Percentiles rank a stretch among this genome's conserved stretches.
Conservation (phyloP, 2,329 filamentous ascomycete genomes). For the Alternaria tenuissima region DNA sequence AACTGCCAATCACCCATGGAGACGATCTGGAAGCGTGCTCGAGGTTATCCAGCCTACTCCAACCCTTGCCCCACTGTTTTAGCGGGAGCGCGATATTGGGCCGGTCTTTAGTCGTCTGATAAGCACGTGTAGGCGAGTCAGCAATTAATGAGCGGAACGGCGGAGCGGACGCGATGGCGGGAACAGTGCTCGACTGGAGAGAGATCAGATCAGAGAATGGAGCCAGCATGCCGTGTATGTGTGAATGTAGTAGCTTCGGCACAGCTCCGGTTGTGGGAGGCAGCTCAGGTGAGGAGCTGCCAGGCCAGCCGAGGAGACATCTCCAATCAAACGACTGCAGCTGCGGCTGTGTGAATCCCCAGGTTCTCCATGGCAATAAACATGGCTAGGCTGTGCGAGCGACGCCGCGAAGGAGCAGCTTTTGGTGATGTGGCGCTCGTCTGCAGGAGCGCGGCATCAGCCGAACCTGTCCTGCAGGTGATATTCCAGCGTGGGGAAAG, state of each 20-base stretch:
- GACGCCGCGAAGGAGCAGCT: slow-evolving; percentile 28
- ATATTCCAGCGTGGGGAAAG: slow-evolving; percentile 14
- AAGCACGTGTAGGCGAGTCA: slow-evolving; percentile 44
- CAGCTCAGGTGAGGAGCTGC: slow-evolving; percentile 37
- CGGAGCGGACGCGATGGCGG: slow-evolving; percentile 15
- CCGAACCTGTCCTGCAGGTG: slow-evolving; percentile 23
- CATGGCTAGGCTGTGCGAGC: slow-evolving; percentile 15
- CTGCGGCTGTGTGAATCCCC: slow-evolving; percentile 26
- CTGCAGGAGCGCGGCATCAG: slow-evolving; percentile 31
- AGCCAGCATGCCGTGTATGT: slow-evolving; percentile 21
- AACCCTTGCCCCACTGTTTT: slow-evolving; percentile 48
- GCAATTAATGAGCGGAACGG: slow-evolving; percentile 26
- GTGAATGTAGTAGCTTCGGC: slow-evolving; percentile 3
- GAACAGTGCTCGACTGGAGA: slow-evolving; percentile 10
- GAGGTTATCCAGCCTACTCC: slow-evolving; percentile 16
- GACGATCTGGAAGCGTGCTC: slow-evolving; percentile 16
- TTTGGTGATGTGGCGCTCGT: slow-evolving; percentile 31
- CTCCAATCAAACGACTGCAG: slow-evolving; percentile 38
- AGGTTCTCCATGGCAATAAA: slow-evolving; percentile 20
- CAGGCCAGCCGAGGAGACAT: slow-evolving; percentile 32
- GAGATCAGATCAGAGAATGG: slow-evolving; percentile 10
- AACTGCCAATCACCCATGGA: slow-evolving; percentile 50
- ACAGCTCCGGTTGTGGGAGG: slow-evolving; percentile 14
- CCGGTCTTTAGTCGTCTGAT: slow-evolving; percentile 42
- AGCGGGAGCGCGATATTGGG: slow-evolving; percentile 47